These are phyloP conservation scores for Suillus hirtellus DNA, from an alignment of 768 basidiomycete genomes.

Conservation along the genomic window DNA sequence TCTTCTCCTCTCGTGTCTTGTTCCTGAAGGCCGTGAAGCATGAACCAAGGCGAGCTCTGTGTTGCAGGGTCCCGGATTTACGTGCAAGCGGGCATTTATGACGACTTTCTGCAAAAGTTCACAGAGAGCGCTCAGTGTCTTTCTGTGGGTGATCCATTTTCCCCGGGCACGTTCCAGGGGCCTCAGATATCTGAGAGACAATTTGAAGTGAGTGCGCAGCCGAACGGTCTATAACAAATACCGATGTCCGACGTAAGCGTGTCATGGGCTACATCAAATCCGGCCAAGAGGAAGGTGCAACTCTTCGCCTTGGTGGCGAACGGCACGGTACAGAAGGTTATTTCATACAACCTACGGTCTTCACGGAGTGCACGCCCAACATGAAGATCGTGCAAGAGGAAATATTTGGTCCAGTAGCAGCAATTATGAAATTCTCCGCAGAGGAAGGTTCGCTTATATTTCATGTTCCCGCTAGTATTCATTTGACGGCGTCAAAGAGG, in stretches of 20 bases:
- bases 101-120: conserved; percentile 67
- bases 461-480: background rate
- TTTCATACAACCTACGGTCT: conserved; percentile 76
- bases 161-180: conserved; percentile 60
- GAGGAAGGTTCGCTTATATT: conserved; percentile 36
- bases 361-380: conserved; percentile 61
- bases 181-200: conserved; percentile 79
- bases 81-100: conserved; percentile 79
- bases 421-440: conserved; percentile 73
- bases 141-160: conserved; percentile 77
- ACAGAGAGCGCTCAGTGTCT: conserved; percentile 51
- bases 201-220: conserved; percentile 54
- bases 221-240: conserved; percentile 44
- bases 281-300: conserved; percentile 73
- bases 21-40: conserved; percentile 38
- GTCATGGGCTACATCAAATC: conserved; percentile 78
- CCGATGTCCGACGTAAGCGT: conserved; percentile 85
- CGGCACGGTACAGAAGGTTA: conserved; percentile 61
- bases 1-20: background rate
- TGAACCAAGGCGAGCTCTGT: conserved; percentile 78
- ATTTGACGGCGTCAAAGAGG: conserved; percentile 37
- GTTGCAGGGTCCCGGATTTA: conserved; percentile 81
- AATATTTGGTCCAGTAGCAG: conserved; percentile 82
- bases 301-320: conserved; percentile 62
- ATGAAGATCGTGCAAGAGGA: conserved; percentile 79